These are phyloP conservation scores for Diplodia corticola DNA, from an alignment of 2,329 filamentous ascomycete genomes.

Conservation along the genomic window DNA sequence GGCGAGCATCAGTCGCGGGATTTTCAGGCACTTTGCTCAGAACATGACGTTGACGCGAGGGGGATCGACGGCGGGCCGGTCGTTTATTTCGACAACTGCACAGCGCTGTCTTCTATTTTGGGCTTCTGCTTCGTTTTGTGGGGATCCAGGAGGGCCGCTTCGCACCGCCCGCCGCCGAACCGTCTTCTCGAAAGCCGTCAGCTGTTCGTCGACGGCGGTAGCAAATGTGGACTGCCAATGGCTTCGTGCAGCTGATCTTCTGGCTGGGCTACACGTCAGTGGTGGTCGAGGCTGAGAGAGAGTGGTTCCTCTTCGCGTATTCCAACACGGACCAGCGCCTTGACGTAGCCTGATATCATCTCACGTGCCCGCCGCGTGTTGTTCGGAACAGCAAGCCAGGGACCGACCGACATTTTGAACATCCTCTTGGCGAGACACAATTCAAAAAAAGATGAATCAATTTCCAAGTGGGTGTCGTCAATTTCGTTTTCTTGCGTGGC, in stretches of 20 bases:
- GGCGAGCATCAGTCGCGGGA: not conserved
- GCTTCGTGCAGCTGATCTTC: not conserved
- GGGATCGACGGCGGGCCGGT: not conserved
- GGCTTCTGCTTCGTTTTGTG: not conserved
- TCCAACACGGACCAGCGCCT: not conserved
- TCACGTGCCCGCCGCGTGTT: constrained; percentile 16
- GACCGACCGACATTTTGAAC: constrained; percentile 2
- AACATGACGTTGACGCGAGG: constrained; percentile 6
- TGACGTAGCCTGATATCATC: constrained; percentile 21
- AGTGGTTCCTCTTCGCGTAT: constrained; percentile 2
- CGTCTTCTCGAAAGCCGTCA: not conserved
- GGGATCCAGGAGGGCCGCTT: not conserved
- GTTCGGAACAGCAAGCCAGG: not conserved
- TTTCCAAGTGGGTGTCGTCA: no score
- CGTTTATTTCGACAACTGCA: constrained; percentile 1
- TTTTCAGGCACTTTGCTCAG: constrained; percentile 17
- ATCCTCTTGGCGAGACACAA: not conserved
- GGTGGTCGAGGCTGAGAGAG: not conserved
- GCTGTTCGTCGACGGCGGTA: not conserved
- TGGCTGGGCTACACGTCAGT: not conserved
- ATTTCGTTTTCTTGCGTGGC: not conserved
- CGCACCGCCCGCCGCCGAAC: not conserved
- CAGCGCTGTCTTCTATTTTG: not conserved
- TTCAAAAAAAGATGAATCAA: not conserved
- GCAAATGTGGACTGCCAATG: not conserved